Evolutionary conservation across 116 monocot species (phyloP).

Genomic region (Zostera marina): DNA sequence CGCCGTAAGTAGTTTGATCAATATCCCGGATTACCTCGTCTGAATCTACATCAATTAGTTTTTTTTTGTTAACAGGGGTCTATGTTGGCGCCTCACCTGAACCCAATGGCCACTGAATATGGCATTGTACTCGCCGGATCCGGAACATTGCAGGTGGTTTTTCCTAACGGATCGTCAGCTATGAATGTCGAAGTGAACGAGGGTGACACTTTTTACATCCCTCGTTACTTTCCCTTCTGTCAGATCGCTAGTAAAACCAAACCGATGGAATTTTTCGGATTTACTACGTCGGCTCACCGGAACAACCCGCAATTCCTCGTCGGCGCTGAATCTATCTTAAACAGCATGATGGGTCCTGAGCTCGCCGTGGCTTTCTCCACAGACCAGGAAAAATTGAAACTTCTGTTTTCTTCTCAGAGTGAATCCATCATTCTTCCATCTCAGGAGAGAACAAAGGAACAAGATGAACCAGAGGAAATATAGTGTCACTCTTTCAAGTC

Average conservation of each 20-base stretch:
- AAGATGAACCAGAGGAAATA: neutral
- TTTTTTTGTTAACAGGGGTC: too few species aligned
- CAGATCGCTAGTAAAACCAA: slow-evolving; percentile 42
- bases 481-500: too few species aligned
- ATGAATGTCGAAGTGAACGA: slow-evolving; percentile 50
- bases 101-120: slow-evolving; percentile 74
- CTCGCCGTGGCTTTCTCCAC: slow-evolving; percentile 58
- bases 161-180: slow-evolving; percentile 71
- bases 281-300: slow-evolving; percentile 47
- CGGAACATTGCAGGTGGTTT: slow-evolving; percentile 58
- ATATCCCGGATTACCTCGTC: too few species aligned
- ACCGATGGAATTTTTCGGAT: slow-evolving; percentile 74
- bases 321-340: slow-evolving; percentile 42
- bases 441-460: neutral
- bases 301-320: slow-evolving; percentile 72
- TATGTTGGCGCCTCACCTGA: slow-evolving; percentile 87
- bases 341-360: slow-evolving; percentile 47
- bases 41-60: too few species aligned
- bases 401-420: slow-evolving; percentile 30
- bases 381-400: slow-evolving; percentile 27
- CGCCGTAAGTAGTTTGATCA: slow-evolving; percentile 39
- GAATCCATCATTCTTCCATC: slow-evolving; percentile 45
- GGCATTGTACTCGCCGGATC: slow-evolving; percentile 46
- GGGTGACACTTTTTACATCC: slow-evolving; percentile 75
- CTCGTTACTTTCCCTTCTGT: slow-evolving; percentile 76